Evolutionary conservation across 257 asterid genomes (phyloP).

Genomic region (Linaria vulgaris): DNA sequence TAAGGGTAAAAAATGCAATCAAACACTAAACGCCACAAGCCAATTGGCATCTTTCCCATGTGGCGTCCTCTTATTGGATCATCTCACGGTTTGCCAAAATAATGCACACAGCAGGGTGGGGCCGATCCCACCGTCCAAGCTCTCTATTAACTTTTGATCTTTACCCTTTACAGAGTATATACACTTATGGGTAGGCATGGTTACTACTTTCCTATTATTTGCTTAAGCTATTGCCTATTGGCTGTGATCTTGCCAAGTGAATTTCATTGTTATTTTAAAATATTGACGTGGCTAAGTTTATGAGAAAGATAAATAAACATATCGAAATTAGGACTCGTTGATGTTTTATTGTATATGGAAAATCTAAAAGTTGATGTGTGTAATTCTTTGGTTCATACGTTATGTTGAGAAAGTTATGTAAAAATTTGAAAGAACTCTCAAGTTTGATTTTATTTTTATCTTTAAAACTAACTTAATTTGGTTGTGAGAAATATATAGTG

Average conservation of each 20-base stretch:
- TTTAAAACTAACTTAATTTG: too few species aligned
- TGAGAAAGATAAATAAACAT: too few species aligned
- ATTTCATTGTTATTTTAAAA: too few species aligned
- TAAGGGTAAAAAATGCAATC: background rate
- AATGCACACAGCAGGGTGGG: conserved; percentile 16
- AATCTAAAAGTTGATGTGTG: too few species aligned
- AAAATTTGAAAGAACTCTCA: too few species aligned
- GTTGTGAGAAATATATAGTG: too few species aligned
- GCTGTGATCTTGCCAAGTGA: background rate
- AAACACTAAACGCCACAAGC: conserved; percentile 16
- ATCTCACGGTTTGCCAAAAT: conserved; percentile 14
- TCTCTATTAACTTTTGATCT: conserved; percentile 24
- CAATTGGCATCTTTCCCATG: conserved; percentile 9
- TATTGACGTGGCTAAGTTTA: too few species aligned
- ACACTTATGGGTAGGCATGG: background rate
- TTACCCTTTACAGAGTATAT: conserved; percentile 20
- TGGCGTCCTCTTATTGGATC: conserved; percentile 9
- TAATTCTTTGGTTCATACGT: too few species aligned
- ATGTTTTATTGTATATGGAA: too few species aligned
- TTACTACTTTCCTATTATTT: background rate
- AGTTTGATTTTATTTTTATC: too few species aligned
- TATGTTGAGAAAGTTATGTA: too few species aligned
- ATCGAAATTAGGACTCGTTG: too few species aligned
- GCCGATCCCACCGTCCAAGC: conserved; percentile 29
- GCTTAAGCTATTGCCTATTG: background rate